These are phyloP conservation scores for Leptosphaerulina australis DNA, from an alignment of 2,329 filamentous ascomycete species.

Conservation along the genomic window DNA sequence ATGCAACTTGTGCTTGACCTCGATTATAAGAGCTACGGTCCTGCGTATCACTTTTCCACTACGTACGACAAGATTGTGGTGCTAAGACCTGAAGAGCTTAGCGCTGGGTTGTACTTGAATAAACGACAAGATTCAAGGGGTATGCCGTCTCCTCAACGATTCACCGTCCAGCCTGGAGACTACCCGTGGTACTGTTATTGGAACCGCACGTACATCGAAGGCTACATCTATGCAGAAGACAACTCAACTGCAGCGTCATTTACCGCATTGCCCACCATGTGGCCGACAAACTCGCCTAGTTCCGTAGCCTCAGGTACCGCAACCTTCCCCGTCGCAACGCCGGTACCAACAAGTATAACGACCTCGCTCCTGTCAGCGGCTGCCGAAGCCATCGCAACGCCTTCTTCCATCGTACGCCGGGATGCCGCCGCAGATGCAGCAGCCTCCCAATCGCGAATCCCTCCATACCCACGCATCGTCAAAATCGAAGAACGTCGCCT, in stretches of 20 bases:
- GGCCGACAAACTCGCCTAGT: constrained; percentile 29
- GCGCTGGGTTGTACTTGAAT: constrained; percentile 29
- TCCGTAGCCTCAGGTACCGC: constrained; percentile 19
- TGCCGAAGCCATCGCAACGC: constrained; percentile 7
- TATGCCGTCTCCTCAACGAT: constrained; percentile 45
- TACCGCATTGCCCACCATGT: constrained; percentile 34
- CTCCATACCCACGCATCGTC: constrained; percentile 62
- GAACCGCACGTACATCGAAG: constrained; percentile 70
- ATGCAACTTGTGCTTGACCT: constrained; percentile 64
- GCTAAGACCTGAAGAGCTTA: constrained; percentile 50
- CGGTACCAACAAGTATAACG: constrained; percentile 11
- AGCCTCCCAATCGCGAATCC: constrained; percentile 29
- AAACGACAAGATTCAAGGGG: constrained; percentile 26
- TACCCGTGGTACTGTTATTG: constrained; percentile 73
- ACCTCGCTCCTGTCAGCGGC: constrained; percentile 16
- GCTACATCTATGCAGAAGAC: constrained; percentile 68
- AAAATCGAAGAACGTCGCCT: constrained; percentile 70
- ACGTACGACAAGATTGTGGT: constrained; percentile 70
- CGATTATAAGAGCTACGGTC: constrained; percentile 62
- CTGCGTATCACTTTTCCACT: constrained; percentile 68
- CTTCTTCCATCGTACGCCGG: constrained; percentile 19
- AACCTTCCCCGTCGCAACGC: constrained; percentile 15
- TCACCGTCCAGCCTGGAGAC: constrained; percentile 60
- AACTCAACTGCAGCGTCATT: constrained; percentile 51
- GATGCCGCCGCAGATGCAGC: constrained; percentile 28